Evolutionary conservation across 2,329 filamentous ascomycete genomes (phyloP), one percentile per base, ranked within the genome.

Genomic region (Massarina eburnea): DNA sequence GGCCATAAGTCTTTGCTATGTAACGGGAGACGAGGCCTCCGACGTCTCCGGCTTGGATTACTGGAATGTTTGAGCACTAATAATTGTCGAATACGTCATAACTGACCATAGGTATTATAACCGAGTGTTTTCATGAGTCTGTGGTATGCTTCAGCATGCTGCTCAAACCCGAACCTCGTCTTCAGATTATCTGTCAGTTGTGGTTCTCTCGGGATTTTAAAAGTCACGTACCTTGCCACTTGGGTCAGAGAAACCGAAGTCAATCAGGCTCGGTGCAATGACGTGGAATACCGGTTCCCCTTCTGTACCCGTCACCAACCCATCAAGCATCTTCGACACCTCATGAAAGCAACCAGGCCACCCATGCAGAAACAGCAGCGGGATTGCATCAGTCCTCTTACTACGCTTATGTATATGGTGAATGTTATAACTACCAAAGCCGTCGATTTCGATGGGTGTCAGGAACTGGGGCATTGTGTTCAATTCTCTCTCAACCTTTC

Each of bases 281-380:
- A 82, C 63, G 52, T 80, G 69, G 55, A 82, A 82, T 2, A 73
- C 69, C 0, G 79, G 76, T 3, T 57, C 58, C 4, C 62, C 57
- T 8, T 51, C 52, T 9, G 19, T 10, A 12, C 34, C 34, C 20
- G 4, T n/a, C 7, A 20, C 20, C 34, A 36, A 36, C 4, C 30
- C 49, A 2, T 68, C 64, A 1, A 90, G 71, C 36, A 89, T 70
- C 58, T 86, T 88, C 17, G 72, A 68, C 2, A 82, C 83, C 67
- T 89, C 85, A 37, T 85, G 62, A 59, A 87, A 88, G 52, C 79
- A 84, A 1, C 86, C 86, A 0, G 86, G 86, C 81, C 82, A 88
- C 10, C 84, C 83, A 60, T 88, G 85, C 14, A 76, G 73, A 61
- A 89, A 88, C 1, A 89, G 63, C 21, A 89, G 61, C 0, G 86